Evolutionary conservation across 495 filamentous ascomycete genomes (phyloP), one percentile per base, ranked within the genome.

Genomic region (Recurvomyces mirabilis): DNA sequence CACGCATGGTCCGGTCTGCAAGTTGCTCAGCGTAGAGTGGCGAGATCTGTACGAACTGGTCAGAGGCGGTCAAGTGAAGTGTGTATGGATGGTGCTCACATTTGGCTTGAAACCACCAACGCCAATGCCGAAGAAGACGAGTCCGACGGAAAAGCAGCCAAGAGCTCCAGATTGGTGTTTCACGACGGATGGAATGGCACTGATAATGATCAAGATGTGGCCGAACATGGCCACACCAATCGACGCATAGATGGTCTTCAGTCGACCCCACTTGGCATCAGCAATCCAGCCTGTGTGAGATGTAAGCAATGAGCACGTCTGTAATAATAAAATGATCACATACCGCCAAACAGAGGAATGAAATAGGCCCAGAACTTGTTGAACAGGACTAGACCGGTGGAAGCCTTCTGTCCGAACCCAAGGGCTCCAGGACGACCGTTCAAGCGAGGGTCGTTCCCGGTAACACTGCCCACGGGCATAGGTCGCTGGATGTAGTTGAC

Each of bases 81-180:
- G n/a, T n/a, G n/a, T n/a, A n/a, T n/a, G n/a, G n/a, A n/a, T n/a
- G n/a, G n/a, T n/a, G n/a, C n/a, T n/a, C n/a, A n/a, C n/a, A 49
- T 79, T 79, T 55, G 80, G 77, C 63, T 89, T 89, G 65, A 91
- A 80, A 65, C 79, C 74, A 68, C 84, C 84, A 36, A 74, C 71
- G 17, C 73, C 66, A 11, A 81, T 68, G 41, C 77, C 65, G 47
- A 78, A 69, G 43, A 78, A 65, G 48, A 51, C 19, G 18, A 44
- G 28, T 10, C 46, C 46, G 24, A 48, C 23, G 0, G 31, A 4
- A 26, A 52, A 52, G 13, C 26, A 35, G 23, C 38, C 57, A 42
- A 74, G 51, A 5, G 62, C 53, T 18, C 60, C 55, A 44, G 67
- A 17, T 3, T 26, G 28, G 31, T 38, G 42, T 19, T 24, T 21